Evolutionary conservation across 257 asterid species (phyloP), one percentile per base, ranked within the genome.

Genomic region (Rubia yunnanensis): DNA sequence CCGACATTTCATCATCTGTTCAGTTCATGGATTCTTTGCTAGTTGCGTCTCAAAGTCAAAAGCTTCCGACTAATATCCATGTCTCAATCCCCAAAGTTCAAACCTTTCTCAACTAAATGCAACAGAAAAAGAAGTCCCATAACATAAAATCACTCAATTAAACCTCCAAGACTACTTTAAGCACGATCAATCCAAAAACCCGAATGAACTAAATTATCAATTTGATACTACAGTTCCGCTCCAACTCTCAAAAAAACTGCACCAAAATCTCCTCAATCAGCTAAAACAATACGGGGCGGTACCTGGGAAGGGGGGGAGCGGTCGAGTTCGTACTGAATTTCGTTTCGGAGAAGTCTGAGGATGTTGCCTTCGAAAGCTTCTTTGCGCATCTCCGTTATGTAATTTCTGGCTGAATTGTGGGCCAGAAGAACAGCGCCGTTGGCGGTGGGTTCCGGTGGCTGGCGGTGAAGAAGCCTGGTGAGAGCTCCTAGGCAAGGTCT

Each of bases 351-450:
- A 52, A 86, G 85, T 57, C 97, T 94, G 72, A 85, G 84, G 62
- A 90, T 76, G 80, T 83, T 85, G 32, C 83, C 87, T 67, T 94
- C 95, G 69, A 90, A 85, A 49, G 92, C 95, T 61, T 84, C 80
- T 56, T 80, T 88, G 14, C 88, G 86, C 97, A 94, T 82, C 64
- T 85, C 95, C 41, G 88, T 52, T 38, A 75, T 66, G 76, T 78
- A 82, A 72, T 69, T 86, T 78, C 92, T 73, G 61, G 74, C 70
- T 5, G 79, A 67, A 48, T 46, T 46, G 30, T 44, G 23, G 64
- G 41, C 20, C 50, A 72, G 46, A 5, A 23, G 26, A 17, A 59
- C 6, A 3, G 10, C 26, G 17, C 52, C 52, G 52, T 44, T n/a
- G 14, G 35, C 61, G 7, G 48, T 26, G 23, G 63, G 41, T 20